These are phyloP conservation scores for Crucibulum laeve DNA, from an alignment of 768 basidiomycete genomes.

Conservation along the genomic window DNA sequence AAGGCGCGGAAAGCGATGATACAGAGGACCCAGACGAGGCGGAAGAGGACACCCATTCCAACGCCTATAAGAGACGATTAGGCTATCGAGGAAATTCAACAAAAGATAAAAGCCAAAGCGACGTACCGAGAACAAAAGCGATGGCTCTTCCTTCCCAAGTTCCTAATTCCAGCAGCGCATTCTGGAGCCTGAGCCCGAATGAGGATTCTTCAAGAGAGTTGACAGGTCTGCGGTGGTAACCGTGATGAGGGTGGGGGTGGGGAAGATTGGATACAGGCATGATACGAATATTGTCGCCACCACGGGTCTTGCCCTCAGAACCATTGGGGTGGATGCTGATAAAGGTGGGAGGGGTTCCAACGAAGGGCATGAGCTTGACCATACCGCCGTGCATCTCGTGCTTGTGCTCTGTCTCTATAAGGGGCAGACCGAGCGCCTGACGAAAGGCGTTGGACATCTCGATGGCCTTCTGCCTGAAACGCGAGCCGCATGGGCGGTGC, in stretches of 20 bases:
- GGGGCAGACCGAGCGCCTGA: constrained; percentile 49
- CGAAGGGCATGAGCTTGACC: constrained; percentile 29
- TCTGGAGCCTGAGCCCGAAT: constrained; percentile 60
- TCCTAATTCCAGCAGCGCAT: constrained; percentile 64
- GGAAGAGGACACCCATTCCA: constrained; percentile 75
- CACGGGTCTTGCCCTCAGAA: not conserved
- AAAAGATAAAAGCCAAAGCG: not conserved
- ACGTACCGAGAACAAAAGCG: constrained; percentile 72
- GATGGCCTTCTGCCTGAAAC: constrained; percentile 38
- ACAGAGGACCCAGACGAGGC: constrained; percentile 75
- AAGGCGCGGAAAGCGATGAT: constrained; percentile 58
- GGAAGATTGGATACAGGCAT: constrained; percentile 5
- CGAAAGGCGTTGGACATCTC: constrained; percentile 52
- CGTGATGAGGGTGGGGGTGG: constrained; percentile 18
- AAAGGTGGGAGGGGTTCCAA: constrained; percentile 19
- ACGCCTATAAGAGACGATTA: constrained; percentile 47
- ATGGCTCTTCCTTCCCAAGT: constrained; percentile 83
- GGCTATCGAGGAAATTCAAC: constrained; percentile 3
- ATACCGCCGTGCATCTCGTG: constrained; percentile 13
- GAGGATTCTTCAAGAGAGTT: constrained; percentile 24
- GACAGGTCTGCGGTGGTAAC: constrained; percentile 19
- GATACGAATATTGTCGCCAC: constrained; percentile 4
- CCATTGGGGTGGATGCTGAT: constrained; percentile 8
- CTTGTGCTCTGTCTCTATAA: constrained; percentile 27
- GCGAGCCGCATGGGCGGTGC: constrained; percentile 9